Evolutionary conservation across 345 rosid species (phyloP).

Genomic region (Noccaea bulbosa): DNA sequence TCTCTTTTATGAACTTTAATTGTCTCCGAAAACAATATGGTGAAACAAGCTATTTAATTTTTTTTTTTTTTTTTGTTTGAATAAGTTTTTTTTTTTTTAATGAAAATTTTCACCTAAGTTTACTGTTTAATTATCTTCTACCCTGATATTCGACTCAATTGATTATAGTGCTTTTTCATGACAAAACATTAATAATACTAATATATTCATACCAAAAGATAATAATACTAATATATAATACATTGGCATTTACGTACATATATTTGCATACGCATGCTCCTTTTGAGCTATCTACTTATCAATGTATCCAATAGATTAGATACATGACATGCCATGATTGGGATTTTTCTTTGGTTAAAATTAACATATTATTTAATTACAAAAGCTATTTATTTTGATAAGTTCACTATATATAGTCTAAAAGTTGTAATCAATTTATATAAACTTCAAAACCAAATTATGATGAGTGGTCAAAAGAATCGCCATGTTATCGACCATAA

Average conservation of each 20-base stretch:
- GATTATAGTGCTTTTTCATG: slow-evolving; percentile 21
- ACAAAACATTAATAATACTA: background rate
- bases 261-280: background rate
- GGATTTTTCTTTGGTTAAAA: background rate
- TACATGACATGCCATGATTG: background rate
- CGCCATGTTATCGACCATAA: too few relatives aligned
- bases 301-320: background rate
- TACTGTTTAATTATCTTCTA: slow-evolving; percentile 42
- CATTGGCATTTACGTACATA: background rate
- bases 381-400: too few relatives aligned
- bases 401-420: too few relatives aligned
- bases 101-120: slow-evolving; percentile 15
- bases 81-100: background rate
- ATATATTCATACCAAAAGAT: too few relatives aligned
- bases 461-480: too few relatives aligned
- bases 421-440: too few relatives aligned
- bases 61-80: slow-evolving; percentile 5
- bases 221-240: background rate
- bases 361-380: background rate
- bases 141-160: slow-evolving; percentile 26
- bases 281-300: background rate
- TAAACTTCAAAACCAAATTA: too few relatives aligned
- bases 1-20: slow-evolving; percentile 21
- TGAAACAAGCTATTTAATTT: slow-evolving; percentile 9
- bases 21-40: slow-evolving; percentile 26